Evolutionary conservation across 768 basidiomycete species (phyloP).

Genomic region (Suillus subaureus): DNA sequence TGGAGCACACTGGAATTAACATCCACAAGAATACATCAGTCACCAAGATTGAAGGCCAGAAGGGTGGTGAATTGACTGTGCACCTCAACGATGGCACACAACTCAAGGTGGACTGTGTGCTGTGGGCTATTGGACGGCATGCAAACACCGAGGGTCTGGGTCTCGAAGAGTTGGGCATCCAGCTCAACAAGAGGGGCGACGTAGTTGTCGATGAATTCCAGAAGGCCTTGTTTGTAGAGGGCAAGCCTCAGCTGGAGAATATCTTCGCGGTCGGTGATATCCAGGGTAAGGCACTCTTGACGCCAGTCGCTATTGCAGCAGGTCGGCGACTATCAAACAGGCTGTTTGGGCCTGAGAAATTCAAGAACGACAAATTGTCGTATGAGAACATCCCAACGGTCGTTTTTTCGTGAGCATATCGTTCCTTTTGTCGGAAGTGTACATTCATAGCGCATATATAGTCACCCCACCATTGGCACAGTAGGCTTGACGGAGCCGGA

Average conservation of each 20-base stretch:
- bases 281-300: conserved; percentile 88
- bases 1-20: conserved; percentile 92
- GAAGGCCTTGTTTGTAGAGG: conserved; percentile 62
- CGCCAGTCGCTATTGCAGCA: conserved; percentile 97
- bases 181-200: conserved; percentile 79
- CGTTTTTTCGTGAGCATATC: conserved; percentile 84
- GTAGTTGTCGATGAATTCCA: conserved; percentile 92
- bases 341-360: conserved; percentile 85
- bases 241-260: conserved; percentile 20
- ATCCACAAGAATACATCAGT: conserved; percentile 82
- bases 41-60: conserved; percentile 71
- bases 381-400: conserved; percentile 94
- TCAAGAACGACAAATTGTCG: conserved; percentile 82
- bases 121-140: conserved; percentile 95
- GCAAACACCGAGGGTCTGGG: conserved; percentile 79
- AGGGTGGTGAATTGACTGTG: conserved; percentile 75
- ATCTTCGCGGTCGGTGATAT: conserved; percentile 91
- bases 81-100: conserved; percentile 72
- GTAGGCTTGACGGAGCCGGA: conserved; percentile 94
- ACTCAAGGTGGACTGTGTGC: conserved; percentile 81
- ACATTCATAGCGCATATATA: conserved; percentile 31
- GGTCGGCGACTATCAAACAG: conserved; percentile 88
- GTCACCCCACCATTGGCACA: conserved; percentile 94
- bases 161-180: conserved; percentile 74
- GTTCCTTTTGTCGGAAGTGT: conserved; percentile 6